Conservation (phyloP, 306 rosid species). For the Dryas octopetala region DNA sequence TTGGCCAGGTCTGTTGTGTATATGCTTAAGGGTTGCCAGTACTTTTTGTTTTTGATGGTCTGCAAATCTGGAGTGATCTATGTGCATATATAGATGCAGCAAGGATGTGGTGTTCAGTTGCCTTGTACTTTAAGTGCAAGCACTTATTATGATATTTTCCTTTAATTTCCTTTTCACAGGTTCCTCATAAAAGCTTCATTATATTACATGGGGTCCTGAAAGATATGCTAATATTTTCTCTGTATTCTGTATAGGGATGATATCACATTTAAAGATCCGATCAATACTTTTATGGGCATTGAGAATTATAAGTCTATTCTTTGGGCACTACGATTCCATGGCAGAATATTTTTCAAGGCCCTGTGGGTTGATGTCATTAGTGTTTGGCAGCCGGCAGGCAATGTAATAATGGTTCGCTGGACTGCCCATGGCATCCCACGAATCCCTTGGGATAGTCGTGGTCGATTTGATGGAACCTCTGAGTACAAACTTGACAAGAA, state of each 20-base stretch:
- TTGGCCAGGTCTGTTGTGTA: not conserved
- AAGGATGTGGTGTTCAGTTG: not conserved
- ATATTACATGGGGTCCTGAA: not conserved
- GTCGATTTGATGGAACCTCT: constrained; percentile 88
- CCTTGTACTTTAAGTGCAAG: not conserved
- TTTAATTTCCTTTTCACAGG: not conserved
- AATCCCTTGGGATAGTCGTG: constrained; percentile 80
- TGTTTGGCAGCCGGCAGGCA: constrained; percentile 83
- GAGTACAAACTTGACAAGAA: constrained; percentile 82
- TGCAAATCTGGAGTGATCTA: not conserved
- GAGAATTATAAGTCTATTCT: constrained; percentile 79
- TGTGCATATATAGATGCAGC: not conserved
- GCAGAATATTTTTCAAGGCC: constrained; percentile 71
- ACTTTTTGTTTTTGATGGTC: not conserved
- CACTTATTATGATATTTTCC: not conserved
- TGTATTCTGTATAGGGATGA: constrained; percentile 60
- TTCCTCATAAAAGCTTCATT: not conserved
- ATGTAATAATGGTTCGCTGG: constrained; percentile 81
- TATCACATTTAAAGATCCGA: constrained; percentile 80
- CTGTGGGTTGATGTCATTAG: constrained; percentile 70
- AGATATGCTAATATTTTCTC: not conserved
- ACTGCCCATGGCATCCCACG: constrained; percentile 84
- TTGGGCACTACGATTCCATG: constrained; percentile 81
- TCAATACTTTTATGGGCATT: constrained; percentile 71
- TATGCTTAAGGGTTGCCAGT: constrained; percentile 5